Conservation (phyloP, 1,284 basidiomycete species). For the Neolentinus lepideus region DNA sequence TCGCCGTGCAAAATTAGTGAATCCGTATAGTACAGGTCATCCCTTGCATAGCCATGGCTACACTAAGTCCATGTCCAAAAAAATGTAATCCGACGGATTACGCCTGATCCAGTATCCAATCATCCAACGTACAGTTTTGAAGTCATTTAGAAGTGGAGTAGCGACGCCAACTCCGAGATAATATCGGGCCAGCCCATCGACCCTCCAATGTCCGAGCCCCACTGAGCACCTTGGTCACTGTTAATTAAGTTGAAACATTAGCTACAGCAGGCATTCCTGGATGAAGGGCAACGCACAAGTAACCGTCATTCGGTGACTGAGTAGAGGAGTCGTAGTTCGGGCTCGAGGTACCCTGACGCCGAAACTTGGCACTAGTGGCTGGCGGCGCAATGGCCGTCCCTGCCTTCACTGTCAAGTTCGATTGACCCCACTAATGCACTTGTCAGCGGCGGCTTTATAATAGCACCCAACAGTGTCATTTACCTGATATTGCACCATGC, state of each 20-base stretch:
- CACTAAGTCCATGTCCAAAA: neutral
- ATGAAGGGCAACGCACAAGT: conserved; percentile 18
- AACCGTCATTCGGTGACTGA: conserved; percentile 59
- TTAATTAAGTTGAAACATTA: neutral
- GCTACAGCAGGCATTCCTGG: neutral
- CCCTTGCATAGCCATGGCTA: neutral
- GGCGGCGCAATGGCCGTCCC: neutral
- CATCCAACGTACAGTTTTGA: neutral
- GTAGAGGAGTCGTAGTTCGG: conserved; percentile 22
- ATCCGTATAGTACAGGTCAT: neutral
- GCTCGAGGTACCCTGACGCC: conserved; percentile 8
- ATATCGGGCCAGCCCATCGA: neutral
- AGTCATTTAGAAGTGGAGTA: neutral
- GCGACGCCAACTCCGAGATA: neutral
- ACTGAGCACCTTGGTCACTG: neutral
- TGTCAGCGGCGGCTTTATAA: neutral
- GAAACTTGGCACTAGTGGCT: neutral
- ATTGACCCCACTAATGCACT: neutral
- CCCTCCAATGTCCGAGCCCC: neutral
- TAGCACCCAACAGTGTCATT: conserved; percentile 7
- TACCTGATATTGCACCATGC: conserved; percentile 54
- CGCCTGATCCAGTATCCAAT: neutral
- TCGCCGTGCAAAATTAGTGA: no score
- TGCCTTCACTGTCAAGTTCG: neutral
- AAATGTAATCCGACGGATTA: neutral